phyloP scores from a whole-genome alignment of 768 basidiomycete genomes.

The Russula vinacea region DNA sequence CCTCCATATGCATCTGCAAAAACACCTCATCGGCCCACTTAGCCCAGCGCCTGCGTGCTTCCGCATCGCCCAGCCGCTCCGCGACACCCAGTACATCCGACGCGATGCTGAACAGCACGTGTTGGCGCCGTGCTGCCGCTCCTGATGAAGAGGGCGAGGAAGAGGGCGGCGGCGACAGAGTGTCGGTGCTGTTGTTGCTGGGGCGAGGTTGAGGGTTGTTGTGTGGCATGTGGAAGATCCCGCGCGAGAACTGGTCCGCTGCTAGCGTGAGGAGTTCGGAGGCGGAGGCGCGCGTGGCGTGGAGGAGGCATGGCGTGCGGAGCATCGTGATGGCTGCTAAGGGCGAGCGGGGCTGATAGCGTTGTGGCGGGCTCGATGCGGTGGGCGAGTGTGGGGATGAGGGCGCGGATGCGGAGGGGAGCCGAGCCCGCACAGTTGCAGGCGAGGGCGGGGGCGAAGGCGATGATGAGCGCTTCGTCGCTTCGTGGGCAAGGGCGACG shows the following conservation, averaged over 20 bases:
- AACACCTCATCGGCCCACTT: slow-evolving; percentile 59
- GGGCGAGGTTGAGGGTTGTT: slow-evolving; percentile 27
- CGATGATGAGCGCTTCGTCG: slow-evolving; percentile 22
- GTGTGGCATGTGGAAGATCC: slow-evolving; percentile 71
- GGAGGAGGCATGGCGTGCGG: slow-evolving; percentile 50
- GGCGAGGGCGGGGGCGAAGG: background rate
- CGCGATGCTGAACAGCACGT: slow-evolving; percentile 61
- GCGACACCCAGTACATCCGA: slow-evolving; percentile 58
- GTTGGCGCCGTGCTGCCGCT: slow-evolving; percentile 40
- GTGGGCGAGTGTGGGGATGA: slow-evolving; percentile 1
- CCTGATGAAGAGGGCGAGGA: background rate
- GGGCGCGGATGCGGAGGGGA: background rate
- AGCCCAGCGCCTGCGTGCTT: slow-evolving; percentile 55
- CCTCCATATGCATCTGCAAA: slow-evolving; percentile 62
- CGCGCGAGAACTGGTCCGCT: slow-evolving; percentile 66
- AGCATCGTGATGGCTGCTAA: slow-evolving; percentile 49
- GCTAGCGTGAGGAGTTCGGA: slow-evolving; percentile 57
- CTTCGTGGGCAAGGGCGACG: slow-evolving; percentile 56
- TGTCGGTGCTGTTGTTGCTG: background rate
- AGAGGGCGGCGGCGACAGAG: background rate
- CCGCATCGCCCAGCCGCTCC: slow-evolving; percentile 48
- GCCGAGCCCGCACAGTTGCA: background rate
- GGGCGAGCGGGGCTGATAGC: slow-evolving; percentile 40
- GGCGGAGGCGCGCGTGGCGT: slow-evolving; percentile 40
- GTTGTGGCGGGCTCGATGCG: background rate